Percentiles rank a stretch among this genome's conserved stretches.
Conservation (phyloP, 2,329 filamentous ascomycete genomes). For the Colletotrichum somersetense region DNA sequence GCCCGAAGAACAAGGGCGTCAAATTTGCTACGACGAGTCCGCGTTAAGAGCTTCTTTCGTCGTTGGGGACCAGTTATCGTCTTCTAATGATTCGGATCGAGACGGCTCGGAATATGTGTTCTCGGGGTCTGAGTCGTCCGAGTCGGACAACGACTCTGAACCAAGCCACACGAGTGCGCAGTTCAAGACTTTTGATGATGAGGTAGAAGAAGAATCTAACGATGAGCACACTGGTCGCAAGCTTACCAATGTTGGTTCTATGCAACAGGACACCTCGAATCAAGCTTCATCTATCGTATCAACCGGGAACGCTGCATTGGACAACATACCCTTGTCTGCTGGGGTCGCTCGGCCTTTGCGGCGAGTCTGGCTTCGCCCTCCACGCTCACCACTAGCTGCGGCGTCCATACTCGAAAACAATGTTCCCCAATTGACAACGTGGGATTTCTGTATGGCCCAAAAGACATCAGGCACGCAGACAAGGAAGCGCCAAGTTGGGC, state of each 20-base stretch:
- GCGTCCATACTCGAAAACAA: fast-evolving
- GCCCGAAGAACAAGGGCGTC: background rate
- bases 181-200: background rate
- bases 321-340: background rate
- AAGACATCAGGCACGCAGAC: background rate
- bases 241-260: no score
- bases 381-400: no score
- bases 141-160: background rate
- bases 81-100: background rate
- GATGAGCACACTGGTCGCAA: background rate
- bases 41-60: background rate
- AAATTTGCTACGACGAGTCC: no score
- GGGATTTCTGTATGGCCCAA: no score
- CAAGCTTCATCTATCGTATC: background rate
- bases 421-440: no score
- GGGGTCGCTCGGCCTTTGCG: background rate
- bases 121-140: background rate
- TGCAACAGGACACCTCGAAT: no score
- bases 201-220: background rate
- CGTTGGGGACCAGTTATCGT: background rate
- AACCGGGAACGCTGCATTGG: background rate
- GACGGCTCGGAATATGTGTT: background rate
- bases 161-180: background rate
- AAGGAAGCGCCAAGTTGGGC: background rate
- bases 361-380: no score